phyloP scores from a whole-genome alignment of 169 alveolate genomes.

The Plasmodium inui region DNA sequence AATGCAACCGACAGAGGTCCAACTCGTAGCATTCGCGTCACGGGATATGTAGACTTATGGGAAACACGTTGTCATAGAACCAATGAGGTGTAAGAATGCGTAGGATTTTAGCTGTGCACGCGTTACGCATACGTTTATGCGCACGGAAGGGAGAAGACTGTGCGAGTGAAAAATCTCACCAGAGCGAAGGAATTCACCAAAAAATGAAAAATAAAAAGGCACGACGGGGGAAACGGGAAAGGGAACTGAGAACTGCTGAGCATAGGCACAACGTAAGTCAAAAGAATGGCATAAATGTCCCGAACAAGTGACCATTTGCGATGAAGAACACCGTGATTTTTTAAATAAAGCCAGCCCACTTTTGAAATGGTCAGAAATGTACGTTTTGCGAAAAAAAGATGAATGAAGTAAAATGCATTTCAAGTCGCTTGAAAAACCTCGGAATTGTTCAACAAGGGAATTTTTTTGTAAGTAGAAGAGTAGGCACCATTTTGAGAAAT shows the following conservation, averaged over 20 bases:
- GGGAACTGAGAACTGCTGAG: neutral
- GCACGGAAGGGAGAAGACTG: neutral
- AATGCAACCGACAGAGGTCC: neutral
- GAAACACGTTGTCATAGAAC: neutral
- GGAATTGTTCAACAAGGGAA: neutral
- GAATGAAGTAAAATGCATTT: constrained; percentile 7
- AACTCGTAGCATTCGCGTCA: neutral
- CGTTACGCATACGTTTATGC: neutral
- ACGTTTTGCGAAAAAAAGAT: neutral
- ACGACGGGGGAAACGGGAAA: neutral
- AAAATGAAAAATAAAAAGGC: neutral
- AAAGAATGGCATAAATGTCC: neutral
- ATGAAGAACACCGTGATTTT: neutral
- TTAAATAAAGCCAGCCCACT: neutral
- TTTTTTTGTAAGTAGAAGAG: neutral
- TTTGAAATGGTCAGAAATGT: neutral
- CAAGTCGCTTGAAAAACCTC: neutral
- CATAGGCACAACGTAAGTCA: neutral
- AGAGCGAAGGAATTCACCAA: neutral
- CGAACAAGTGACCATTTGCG: neutral
- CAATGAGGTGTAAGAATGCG: neutral
- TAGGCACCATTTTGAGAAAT: neutral
- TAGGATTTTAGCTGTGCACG: neutral
- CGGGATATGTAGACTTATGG: neutral
- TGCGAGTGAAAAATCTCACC: neutral